These are phyloP conservation scores for Mycena epipterygia DNA, from an alignment of 768 basidiomycete genomes.

Conservation along the genomic window DNA sequence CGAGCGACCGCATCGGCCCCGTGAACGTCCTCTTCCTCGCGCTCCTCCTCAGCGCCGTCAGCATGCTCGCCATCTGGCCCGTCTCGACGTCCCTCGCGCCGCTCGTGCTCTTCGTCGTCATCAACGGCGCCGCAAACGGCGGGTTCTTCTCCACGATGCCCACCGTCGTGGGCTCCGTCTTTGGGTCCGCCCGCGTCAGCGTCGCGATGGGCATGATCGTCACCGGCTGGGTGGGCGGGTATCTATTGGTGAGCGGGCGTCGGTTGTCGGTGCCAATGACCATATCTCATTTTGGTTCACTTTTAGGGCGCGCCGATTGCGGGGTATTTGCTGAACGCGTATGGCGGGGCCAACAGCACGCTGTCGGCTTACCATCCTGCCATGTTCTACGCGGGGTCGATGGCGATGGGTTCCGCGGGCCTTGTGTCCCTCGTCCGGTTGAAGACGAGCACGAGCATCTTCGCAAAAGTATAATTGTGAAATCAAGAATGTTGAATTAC, in stretches of 20 bases:
- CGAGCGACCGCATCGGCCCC: slow-evolving; percentile 47
- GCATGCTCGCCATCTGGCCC: slow-evolving; percentile 48
- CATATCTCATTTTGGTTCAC: no score
- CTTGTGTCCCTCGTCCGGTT: slow-evolving; percentile 34
- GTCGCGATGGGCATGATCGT: slow-evolving; percentile 51
- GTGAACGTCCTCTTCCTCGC: slow-evolving; percentile 43
- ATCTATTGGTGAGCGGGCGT: slow-evolving; percentile 18
- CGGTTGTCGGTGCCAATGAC: no score
- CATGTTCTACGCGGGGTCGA: slow-evolving; percentile 46
- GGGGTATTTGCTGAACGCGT: slow-evolving; percentile 43
- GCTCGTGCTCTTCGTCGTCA: slow-evolving; percentile 41
- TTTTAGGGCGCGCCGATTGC: slow-evolving; percentile 45
- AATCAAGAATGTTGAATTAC: no score
- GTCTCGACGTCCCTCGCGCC: slow-evolving; percentile 41
- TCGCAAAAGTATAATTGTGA: slow-evolving; percentile 18
- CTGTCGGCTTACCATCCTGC: slow-evolving; percentile 44
- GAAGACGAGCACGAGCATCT: slow-evolving; percentile 13
- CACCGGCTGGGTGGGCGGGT: slow-evolving; percentile 48
- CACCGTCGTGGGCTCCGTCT: slow-evolving; percentile 46
- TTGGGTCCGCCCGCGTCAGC: slow-evolving; percentile 44
- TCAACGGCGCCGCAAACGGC: slow-evolving; percentile 47
- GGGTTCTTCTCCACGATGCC: slow-evolving; percentile 52
- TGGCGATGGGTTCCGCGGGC: slow-evolving; percentile 41
- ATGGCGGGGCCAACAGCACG: slow-evolving; percentile 40
- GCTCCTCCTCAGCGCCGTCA: slow-evolving; percentile 44